Evolutionary conservation across 2,329 filamentous ascomycete species (phyloP).

Genomic region (Sclerotinia borealis): DNA sequence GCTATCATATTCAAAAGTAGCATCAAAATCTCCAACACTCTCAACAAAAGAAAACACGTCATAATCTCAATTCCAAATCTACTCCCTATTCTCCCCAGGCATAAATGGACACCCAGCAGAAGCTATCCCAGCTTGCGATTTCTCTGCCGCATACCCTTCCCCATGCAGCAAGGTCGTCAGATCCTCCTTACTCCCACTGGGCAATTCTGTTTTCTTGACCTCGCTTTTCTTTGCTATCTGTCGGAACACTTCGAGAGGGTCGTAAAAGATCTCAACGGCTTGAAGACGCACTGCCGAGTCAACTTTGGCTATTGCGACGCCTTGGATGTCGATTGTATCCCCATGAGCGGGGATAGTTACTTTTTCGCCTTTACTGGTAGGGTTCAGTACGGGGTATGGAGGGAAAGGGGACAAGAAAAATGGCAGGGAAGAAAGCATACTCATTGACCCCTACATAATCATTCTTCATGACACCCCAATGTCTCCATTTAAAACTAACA

Average conservation of each 20-base stretch:
- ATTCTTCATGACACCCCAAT: constrained; percentile 62
- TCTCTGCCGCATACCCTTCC: constrained; percentile 8
- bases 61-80: background rate
- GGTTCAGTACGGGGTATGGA: constrained; percentile 9
- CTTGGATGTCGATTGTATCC: constrained; percentile 55
- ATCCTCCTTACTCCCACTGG: constrained; percentile 10
- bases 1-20: background rate
- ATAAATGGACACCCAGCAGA: constrained; percentile 8
- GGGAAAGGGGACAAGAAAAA: background rate
- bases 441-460: constrained; percentile 55
- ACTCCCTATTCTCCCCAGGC: background rate
- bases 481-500: constrained; percentile 59
- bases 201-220: constrained; percentile 14
- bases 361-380: constrained; percentile 52
- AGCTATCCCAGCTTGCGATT: background rate
- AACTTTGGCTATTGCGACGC: constrained; percentile 55
- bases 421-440: background rate
- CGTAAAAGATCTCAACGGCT: constrained; percentile 58
- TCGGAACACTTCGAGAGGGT: constrained; percentile 60
- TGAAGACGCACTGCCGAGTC: constrained; percentile 54
- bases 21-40: background rate
- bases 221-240: constrained; percentile 49
- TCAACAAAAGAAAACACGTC: background rate
- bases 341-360: constrained; percentile 56
- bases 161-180: constrained; percentile 18